Evolutionary conservation across 2,329 filamentous ascomycete species (phyloP), one percentile per base, ranked within the genome.

Genomic region (Tolypocladium ophioglossoides): DNA sequence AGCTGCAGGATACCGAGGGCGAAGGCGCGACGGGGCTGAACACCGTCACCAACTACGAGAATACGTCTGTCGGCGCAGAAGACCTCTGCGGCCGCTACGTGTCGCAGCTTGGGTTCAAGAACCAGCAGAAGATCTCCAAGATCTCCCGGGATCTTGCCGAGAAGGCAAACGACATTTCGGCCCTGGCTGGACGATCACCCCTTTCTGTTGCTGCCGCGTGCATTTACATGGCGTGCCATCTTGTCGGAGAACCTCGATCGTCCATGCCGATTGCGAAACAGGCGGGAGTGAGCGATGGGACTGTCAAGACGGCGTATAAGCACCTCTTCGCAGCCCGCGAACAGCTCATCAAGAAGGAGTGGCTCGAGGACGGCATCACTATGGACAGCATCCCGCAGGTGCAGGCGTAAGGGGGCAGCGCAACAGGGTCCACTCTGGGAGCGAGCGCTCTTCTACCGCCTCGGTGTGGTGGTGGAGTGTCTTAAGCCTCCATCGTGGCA

Each of bases 251-350:
- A 61, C 77, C 83, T 22, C 88, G 87, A 64, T 77, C 82, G 8
- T 87, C 90, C n/a, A 91, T 91, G 69, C 87, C 95, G 57, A 96
- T 99, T 62, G 88, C 90, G 6, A 71, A 73, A 27, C 86, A 94
- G 20, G 90, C 89, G 1, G 89, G 90, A 60, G 94, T 99, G 32
- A 96, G 91, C 68, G 95, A 99, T 66, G 91, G 94, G 54, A 99
- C 94, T 0, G 96, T 99, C 63, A 91, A 95, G 64, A 95, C 89
- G 30, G 91, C 92, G 0, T 99, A 97, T 76, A 94, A 94, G 67
- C 85, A 88, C 64, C 78, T 99, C 50, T 92, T 91, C 67, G 77
- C 79, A 20, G 84, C 86, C 50, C 82, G 84, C 51, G 84, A 92
- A 54, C 78, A 82, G 57, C 73, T 99, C 55, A 82, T 96, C 63